These are phyloP conservation scores for Larix sibirica DNA, from an alignment of 83 land plant genomes.

Conservation along the genomic window DNA sequence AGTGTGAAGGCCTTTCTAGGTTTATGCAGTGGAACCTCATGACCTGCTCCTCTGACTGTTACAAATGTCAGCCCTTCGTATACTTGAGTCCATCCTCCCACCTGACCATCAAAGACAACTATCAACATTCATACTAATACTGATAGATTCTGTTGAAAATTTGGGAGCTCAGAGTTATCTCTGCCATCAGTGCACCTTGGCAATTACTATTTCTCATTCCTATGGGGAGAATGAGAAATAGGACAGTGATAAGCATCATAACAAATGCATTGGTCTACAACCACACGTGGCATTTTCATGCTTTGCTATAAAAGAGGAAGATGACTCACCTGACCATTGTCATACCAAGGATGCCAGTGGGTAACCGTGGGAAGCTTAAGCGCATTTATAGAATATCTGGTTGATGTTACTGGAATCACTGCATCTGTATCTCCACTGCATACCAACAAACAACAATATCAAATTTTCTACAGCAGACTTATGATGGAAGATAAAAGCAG, in stretches of 20 bases:
- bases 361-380: conserved; percentile 49
- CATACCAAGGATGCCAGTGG: conserved; percentile 73
- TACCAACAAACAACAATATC: background rate
- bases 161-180: background rate
- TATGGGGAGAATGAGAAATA: conserved; percentile 12
- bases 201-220: conserved; percentile 5
- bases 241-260: conserved; percentile 21
- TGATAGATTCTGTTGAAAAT: background rate
- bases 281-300: background rate
- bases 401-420: conserved; percentile 72
- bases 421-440: conserved; percentile 84
- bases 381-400: conserved; percentile 52
- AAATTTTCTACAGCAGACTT: background rate
- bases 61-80: conserved; percentile 22
- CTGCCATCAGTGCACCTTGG: background rate
- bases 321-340: conserved; percentile 41
- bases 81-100: conserved; percentile 32
- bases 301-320: background rate
- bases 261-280: background rate
- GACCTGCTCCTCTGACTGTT: conserved; percentile 30
- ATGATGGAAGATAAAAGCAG: background rate
- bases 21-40: conserved; percentile 20
- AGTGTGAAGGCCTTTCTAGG: conserved; percentile 20
- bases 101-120: conserved; percentile 6
- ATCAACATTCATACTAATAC: background rate